Evolutionary conservation across 106 monocot species (phyloP).

Genomic region (Dactylorhiza incarnata): DNA sequence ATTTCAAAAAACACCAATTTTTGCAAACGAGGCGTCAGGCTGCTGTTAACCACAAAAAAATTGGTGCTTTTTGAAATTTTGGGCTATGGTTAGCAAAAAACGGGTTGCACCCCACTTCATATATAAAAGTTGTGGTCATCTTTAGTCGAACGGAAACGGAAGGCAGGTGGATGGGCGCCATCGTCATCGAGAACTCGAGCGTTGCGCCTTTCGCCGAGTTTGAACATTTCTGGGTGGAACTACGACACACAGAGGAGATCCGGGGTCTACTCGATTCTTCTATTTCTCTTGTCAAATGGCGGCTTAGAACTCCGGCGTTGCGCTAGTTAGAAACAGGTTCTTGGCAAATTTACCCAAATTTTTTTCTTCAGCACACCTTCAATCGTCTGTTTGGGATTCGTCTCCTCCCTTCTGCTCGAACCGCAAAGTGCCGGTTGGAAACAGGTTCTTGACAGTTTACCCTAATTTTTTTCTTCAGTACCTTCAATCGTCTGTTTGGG

Average conservation of each 20-base stretch:
- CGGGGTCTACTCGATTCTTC: slow-evolving; percentile 30
- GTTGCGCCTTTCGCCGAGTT: neutral
- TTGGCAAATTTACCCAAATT: neutral
- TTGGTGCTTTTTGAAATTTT: no score
- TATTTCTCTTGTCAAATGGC: slow-evolving; percentile 38
- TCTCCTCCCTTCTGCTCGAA: neutral
- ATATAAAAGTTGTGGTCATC: no score
- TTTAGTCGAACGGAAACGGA: no score
- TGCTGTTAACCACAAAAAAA: no score
- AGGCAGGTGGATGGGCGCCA: no score
- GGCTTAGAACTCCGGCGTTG: slow-evolving; percentile 30
- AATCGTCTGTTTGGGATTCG: neutral
- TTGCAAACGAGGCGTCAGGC: no score
- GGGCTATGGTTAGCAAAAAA: no score
- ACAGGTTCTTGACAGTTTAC: no score
- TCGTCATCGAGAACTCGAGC: neutral
- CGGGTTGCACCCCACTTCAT: no score
- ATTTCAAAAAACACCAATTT: no score
- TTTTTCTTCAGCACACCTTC: neutral
- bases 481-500: neutral
- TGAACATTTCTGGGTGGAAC: slow-evolving; percentile 17
- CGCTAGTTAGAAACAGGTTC: slow-evolving; percentile 49
- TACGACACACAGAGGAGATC: slow-evolving; percentile 22
- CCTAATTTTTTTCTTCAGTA: no score
- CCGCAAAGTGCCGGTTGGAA: slow-evolving; percentile 37